Evolutionary conservation across 2,329 filamentous ascomycete species (phyloP).

Genomic region (Stenocarpella maydis): DNA sequence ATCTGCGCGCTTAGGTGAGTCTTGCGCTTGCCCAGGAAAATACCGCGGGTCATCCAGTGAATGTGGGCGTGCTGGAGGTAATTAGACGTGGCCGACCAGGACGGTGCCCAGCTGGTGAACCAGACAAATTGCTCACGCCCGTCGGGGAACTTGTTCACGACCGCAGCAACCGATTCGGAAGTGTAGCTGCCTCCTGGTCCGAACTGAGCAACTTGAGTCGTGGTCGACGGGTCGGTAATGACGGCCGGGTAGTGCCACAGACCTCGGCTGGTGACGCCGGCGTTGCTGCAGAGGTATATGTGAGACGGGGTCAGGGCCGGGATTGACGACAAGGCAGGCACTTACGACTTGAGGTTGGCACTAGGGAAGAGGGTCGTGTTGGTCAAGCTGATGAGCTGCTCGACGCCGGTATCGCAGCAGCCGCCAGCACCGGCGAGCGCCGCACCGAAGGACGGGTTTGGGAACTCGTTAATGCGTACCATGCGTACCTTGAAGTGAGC

Average conservation of each 20-base stretch:
- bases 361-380: background rate
- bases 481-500: conserved; percentile 14
- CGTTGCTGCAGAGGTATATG: background rate
- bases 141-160: background rate
- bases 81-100: conserved; percentile 7
- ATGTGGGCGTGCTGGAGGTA: conserved; percentile 11
- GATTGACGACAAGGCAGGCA: background rate
- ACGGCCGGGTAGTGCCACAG: conserved; percentile 1
- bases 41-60: conserved; percentile 2
- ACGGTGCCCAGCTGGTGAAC: conserved; percentile 7
- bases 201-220: background rate
- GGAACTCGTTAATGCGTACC: conserved; percentile 11
- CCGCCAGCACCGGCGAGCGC: background rate
- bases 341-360: conserved; percentile 6
- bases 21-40: conserved; percentile 16
- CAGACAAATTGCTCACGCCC: conserved; percentile 8
- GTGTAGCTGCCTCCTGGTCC: background rate
- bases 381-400: conserved; percentile 17
- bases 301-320: background rate
- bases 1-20: background rate
- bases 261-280: background rate
- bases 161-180: background rate
- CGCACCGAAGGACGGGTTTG: background rate
- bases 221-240: conserved; percentile 5
- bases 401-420: conserved; percentile 3